Base-by-base conservation (phyloP, 352 stramenopile genomes). In the Phytophthora boehmeriae region DNA sequence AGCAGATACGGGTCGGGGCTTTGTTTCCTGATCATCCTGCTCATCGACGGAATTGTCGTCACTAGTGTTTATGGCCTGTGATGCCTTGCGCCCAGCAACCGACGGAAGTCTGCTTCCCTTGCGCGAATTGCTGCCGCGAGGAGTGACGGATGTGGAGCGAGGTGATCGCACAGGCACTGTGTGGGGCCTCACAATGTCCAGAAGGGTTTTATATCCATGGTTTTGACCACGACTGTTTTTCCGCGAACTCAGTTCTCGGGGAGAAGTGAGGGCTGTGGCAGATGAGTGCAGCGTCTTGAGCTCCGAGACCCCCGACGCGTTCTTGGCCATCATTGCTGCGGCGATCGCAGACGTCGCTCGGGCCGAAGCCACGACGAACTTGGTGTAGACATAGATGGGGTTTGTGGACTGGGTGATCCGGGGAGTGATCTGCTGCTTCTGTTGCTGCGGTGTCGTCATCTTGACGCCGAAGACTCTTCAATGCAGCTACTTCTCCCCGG, bases 331-430 rank as follows among this genome's bases (percentile, higher is more conserved):
- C 68, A 88, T 78, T 8, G 68, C 74, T 1, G 70, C 66, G 13
- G 74, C 78, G 1, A 74, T 78, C 1, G 69, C 71, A 2, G 78
- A 75, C 20, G 76, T 88, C 6, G 72, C 73, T 9, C 72, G 74
- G 2, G 70, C 78, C 11, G 76, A 80, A 11, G 68, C 76, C 4
- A 74, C 51, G 10, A 80, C 73, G 23, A 76, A 70, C 35, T 81
- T 80, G 22, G 76, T 81, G 56, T 76, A 67, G 17, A 81, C 53
- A 60, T 77, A 84, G 47, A 80, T 78, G 20, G 74, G 60, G 50
- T 80, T 83, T 44, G 59, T 71, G 16, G 69, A 74, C 32, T 70
- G 68, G 38, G 62, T 75, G 32, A 36, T 30, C 20, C 17, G 41
- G 1, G 59, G 54, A 1, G 47, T 36, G 57, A 38, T 46, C 9